A percentile compares a stretch with the other conserved stretches of the same genome.
phyloP scores from a whole-genome alignment of 192 early-diverging fungal species.

The Backusella tuberculispora region DNA sequence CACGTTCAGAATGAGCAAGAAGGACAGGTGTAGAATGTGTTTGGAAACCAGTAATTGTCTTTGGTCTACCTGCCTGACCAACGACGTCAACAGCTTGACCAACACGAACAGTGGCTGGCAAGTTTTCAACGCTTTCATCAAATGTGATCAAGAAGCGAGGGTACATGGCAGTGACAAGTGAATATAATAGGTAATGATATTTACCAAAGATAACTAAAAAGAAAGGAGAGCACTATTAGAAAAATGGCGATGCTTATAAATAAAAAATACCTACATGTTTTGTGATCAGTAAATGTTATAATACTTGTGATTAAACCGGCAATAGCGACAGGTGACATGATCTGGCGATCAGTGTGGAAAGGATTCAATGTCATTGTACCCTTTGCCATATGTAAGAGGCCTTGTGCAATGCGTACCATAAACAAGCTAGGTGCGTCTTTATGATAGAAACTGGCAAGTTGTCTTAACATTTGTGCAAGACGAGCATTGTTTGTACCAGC shows the following conservation, averaged over 20 bases:
- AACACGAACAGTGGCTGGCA: constrained; percentile 91
- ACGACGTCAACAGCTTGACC: constrained; percentile 98
- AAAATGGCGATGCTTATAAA: no score
- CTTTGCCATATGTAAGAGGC: constrained; percentile 96
- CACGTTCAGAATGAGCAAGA: constrained; percentile 94
- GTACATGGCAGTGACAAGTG: constrained; percentile 92
- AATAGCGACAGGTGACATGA: constrained; percentile 89
- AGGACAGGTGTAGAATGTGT: constrained; percentile 97
- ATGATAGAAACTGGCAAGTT: constrained; percentile 95
- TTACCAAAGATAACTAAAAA: constrained; percentile 79
- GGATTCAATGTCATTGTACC: constrained; percentile 97
- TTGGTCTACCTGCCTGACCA: constrained; percentile 96
- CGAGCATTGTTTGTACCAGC: constrained; percentile 99
- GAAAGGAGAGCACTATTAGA: constrained; percentile 3
- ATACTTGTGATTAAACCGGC: constrained; percentile 88
- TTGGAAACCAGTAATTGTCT: constrained; percentile 99
- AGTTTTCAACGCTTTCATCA: constrained; percentile 83
- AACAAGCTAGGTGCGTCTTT: constrained; percentile 91
- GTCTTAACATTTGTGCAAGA: constrained; percentile 95
- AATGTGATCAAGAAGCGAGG: constrained; percentile 98
- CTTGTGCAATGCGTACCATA: constrained; percentile 85
- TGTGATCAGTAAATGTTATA: constrained; percentile 89
- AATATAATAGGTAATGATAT: constrained; percentile 94
- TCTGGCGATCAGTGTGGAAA: constrained; percentile 87
- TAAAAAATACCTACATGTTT: constrained; percentile 64